Conservation (phyloP, 2,329 filamentous ascomycete species). For the Talaromyces marneffei region DNA sequence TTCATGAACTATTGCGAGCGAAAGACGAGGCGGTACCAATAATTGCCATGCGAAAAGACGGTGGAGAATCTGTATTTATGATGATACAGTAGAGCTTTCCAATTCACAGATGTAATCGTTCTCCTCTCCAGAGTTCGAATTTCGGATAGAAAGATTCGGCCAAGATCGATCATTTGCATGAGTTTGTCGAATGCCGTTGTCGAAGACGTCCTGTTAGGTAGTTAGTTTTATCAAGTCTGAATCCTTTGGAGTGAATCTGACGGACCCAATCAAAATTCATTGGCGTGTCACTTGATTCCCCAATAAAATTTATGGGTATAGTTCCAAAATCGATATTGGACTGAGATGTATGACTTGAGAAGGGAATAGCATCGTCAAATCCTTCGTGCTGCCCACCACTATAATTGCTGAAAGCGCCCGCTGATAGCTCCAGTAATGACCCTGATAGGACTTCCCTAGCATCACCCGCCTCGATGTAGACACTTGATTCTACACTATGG, state of each 20-base stretch:
- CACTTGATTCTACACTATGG: neutral
- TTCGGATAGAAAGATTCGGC: neutral
- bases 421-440: neutral
- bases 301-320: neutral
- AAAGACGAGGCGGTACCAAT: slow-evolving; percentile 7
- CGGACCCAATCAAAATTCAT: slow-evolving; percentile 4
- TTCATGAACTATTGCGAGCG: slow-evolving; percentile 37
- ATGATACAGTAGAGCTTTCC: neutral
- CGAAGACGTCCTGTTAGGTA: slow-evolving; percentile 1
- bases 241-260: neutral
- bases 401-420: neutral
- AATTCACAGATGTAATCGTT: neutral
- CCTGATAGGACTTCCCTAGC: neutral
- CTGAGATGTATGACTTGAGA: neutral
- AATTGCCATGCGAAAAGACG: neutral
- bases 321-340: neutral
- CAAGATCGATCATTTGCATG: neutral
- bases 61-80: neutral
- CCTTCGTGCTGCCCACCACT: neutral
- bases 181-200: neutral
- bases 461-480: neutral
- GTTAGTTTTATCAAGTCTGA: neutral
- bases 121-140: neutral
- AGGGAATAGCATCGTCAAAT: neutral
- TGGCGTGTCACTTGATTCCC: neutral